phyloP scores from a whole-genome alignment of 2,329 filamentous ascomycete genomes.

The Xylaria sp. region DNA sequence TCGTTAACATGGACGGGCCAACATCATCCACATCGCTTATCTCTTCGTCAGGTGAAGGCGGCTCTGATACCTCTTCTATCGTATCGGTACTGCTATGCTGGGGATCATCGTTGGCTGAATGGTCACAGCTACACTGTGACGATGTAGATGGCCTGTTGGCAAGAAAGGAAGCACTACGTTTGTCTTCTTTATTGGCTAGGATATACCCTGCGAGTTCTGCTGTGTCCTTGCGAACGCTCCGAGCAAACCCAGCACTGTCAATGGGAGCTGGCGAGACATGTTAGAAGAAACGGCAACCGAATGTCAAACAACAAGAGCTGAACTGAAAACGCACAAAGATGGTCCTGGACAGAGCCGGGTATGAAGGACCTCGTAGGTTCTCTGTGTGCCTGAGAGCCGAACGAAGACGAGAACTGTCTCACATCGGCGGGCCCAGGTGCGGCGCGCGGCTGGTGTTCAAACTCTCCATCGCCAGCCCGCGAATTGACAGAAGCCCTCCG shows the following conservation, averaged over 20 bases:
- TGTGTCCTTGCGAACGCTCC: slow-evolving; percentile 83
- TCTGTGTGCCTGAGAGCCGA: slow-evolving; percentile 53
- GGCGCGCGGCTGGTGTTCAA: slow-evolving; percentile 30
- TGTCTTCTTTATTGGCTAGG: slow-evolving; percentile 66
- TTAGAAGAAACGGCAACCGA: slow-evolving; percentile 25
- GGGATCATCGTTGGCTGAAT: slow-evolving; percentile 31
- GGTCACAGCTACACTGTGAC: slow-evolving; percentile 38
- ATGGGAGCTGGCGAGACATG: slow-evolving; percentile 50
- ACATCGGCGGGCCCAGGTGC: slow-evolving; percentile 29
- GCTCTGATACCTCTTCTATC: slow-evolving; percentile 42
- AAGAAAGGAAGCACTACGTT: slow-evolving; percentile 54
- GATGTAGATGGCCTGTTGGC: slow-evolving; percentile 45
- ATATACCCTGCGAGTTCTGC: slow-evolving; percentile 85
- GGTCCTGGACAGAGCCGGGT: slow-evolving; percentile 66
- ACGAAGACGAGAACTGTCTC: slow-evolving; percentile 43
- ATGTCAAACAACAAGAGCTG: background rate
- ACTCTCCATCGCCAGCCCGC: slow-evolving; percentile 42
- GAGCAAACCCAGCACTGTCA: slow-evolving; percentile 76
- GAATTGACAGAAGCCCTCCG: slow-evolving; percentile 47
- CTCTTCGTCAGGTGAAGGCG: slow-evolving; percentile 34
- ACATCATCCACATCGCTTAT: slow-evolving; percentile 29
- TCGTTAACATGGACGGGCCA: slow-evolving; percentile 48
- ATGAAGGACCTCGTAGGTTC: slow-evolving; percentile 76
- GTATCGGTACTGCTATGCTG: slow-evolving; percentile 28
- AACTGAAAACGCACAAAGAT: slow-evolving; percentile 54